These are phyloP conservation scores for Fusarium tricinctum DNA, from an alignment of 2,329 filamentous ascomycete genomes.

Conservation along the genomic window DNA sequence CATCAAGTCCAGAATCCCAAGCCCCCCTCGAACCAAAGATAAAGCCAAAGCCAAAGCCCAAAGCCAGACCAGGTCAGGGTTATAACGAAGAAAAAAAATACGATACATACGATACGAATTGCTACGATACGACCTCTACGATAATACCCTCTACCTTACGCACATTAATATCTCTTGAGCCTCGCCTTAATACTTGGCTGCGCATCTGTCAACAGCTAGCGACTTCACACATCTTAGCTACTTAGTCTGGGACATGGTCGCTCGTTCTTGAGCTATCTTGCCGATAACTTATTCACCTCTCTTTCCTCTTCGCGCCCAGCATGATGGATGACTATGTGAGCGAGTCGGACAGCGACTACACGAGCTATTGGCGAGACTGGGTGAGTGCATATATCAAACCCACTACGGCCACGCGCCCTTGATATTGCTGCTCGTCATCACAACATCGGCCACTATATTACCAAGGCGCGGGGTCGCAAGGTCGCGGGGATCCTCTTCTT, in stretches of 20 bases:
- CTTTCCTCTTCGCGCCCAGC: slow-evolving; percentile 31
- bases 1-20: slow-evolving; percentile 33
- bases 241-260: slow-evolving; percentile 48
- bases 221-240: slow-evolving; percentile 7
- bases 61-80: slow-evolving; percentile 25
- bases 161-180: slow-evolving; percentile 18
- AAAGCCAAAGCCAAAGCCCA: slow-evolving; percentile 9
- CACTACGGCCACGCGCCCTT: slow-evolving; percentile 13
- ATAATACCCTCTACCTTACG: slow-evolving; percentile 6
- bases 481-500: slow-evolving; percentile 16
- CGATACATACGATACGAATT: slow-evolving; percentile 29
- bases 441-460: background rate
- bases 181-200: background rate
- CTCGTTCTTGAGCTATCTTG: slow-evolving; percentile 46
- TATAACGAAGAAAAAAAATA: slow-evolving; percentile 29
- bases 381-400: slow-evolving; percentile 69
- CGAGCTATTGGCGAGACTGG: slow-evolving; percentile 99
- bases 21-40: background rate
- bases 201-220: slow-evolving; percentile 29
- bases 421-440: slow-evolving; percentile 2
- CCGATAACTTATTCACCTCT: slow-evolving; percentile 27
- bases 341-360: slow-evolving; percentile 98
- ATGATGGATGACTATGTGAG: slow-evolving; percentile 97
- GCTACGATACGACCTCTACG: slow-evolving; percentile 15
- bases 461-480: slow-evolving; percentile 34